These are phyloP conservation scores for Escallonia herrerae DNA, from an alignment of 129 eudicot genomes.

Conservation along the genomic window DNA sequence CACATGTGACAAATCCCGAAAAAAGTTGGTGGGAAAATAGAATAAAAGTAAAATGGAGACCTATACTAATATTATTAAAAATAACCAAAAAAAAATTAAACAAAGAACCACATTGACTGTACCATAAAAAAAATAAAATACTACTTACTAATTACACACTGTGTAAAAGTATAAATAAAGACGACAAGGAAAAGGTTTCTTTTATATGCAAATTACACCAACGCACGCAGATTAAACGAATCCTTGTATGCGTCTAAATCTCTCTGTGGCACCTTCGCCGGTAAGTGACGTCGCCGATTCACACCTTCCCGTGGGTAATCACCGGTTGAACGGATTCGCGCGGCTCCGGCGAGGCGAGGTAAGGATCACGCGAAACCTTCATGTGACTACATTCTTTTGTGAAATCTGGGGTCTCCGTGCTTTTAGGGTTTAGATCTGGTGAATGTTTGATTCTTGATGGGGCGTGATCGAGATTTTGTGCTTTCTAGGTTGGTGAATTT, in stretches of 20 bases:
- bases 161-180: not conserved
- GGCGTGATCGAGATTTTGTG: not conserved
- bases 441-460: not conserved
- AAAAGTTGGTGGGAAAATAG: too few relatives aligned
- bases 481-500: not conserved
- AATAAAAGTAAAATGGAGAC: too few relatives aligned
- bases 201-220: not conserved
- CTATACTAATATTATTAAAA: too few relatives aligned
- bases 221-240: not conserved
- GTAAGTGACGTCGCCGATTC: not conserved
- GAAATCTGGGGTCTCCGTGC: not conserved
- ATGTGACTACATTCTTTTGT: not conserved
- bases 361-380: not conserved
- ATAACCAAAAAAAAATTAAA: constrained; percentile 17
- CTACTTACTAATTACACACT: not conserved
- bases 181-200: not conserved
- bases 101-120: not conserved
- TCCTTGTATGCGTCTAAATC: not conserved
- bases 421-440: not conserved
- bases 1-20: too few relatives aligned
- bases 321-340: not conserved
- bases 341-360: not conserved
- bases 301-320: not conserved
- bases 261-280: not conserved
- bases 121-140: too few relatives aligned